These are phyloP conservation scores for Baudoinia panamericana DNA, from an alignment of 495 filamentous ascomycete genomes.

Conservation along the genomic window DNA sequence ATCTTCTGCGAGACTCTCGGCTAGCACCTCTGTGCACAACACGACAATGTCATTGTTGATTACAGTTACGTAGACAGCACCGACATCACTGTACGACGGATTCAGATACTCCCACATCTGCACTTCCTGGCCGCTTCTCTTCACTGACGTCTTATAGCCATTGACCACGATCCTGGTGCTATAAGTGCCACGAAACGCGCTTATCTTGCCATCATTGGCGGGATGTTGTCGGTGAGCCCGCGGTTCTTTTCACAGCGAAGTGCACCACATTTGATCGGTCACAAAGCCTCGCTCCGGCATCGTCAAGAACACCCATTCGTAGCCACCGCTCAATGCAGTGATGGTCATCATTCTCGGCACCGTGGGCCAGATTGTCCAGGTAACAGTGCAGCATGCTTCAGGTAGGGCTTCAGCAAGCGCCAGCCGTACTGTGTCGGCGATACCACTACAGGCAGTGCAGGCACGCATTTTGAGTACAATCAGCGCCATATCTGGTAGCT, in stretches of 20 bases:
- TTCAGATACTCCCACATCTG: slow-evolving; percentile 40
- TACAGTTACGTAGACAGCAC: slow-evolving; percentile 36
- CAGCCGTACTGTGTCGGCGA: no score
- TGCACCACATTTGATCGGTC: no score
- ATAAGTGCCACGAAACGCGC: no score
- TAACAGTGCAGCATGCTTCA: slow-evolving; percentile 32
- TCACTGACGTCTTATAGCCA: slow-evolving; percentile 38
- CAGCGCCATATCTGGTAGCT: no score
- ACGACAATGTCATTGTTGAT: slow-evolving; percentile 35
- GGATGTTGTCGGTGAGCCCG: slow-evolving; percentile 40
- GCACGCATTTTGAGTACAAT: no score
- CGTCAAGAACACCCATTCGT: slow-evolving; percentile 43
- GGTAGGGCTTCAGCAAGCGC: no score
- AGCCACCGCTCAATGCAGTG: slow-evolving; percentile 39
- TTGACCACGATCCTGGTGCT: slow-evolving; percentile 39
- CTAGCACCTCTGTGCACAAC: slow-evolving; percentile 37
- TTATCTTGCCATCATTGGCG: no score
- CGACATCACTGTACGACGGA: slow-evolving; percentile 38
- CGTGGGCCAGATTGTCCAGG: slow-evolving; percentile 43
- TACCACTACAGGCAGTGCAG: no score
- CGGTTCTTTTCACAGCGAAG: slow-evolving; percentile 41
- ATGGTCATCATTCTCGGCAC: slow-evolving; percentile 46
- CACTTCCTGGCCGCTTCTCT: slow-evolving; percentile 30
- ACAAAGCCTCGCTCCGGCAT: no score
- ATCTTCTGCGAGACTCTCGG: slow-evolving; percentile 39